phyloP scores from a whole-genome alignment of 306 rosid species.

The Ormosia semicastrata region DNA sequence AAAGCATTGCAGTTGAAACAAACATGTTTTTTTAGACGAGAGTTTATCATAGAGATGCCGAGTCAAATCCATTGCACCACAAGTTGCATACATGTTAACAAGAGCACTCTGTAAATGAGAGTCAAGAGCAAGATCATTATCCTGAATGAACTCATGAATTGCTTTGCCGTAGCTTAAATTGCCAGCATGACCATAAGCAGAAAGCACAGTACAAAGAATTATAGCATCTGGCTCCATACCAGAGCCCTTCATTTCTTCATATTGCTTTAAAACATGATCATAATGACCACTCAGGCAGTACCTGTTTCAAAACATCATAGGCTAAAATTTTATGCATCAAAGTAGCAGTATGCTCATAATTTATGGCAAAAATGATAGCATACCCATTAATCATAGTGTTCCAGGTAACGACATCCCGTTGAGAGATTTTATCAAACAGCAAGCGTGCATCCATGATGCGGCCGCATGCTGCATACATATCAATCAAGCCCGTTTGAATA shows the following conservation, averaged over 20 bases:
- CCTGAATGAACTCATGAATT: constrained; percentile 35
- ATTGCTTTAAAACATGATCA: constrained; percentile 54
- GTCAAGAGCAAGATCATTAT: constrained; percentile 13
- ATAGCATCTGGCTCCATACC: constrained; percentile 54
- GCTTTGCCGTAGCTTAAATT: constrained; percentile 39
- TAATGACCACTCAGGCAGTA: constrained; percentile 65
- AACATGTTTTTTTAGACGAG: constrained; percentile 49
- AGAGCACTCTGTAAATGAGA: constrained; percentile 62
- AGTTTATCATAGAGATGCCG: constrained; percentile 47
- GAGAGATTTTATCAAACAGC: constrained; percentile 82
- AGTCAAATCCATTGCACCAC: constrained; percentile 76
- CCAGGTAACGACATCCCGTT: constrained; percentile 75
- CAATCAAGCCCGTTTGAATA: constrained; percentile 65
- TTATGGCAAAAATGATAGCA: not conserved
- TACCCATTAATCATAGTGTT: constrained; percentile 82
- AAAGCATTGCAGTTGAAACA: constrained; percentile 76
- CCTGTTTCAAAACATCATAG: constrained; percentile 39
- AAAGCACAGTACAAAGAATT: constrained; percentile 61
- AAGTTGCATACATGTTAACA: constrained; percentile 64
- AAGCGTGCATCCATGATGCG: constrained; percentile 63
- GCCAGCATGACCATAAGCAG: constrained; percentile 59
- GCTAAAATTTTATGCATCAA: not conserved
- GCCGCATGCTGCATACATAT: constrained; percentile 65
- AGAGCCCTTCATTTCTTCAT: constrained; percentile 70
- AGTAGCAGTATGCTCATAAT: not conserved